Conservation (phyloP, 805 yeast species). For the Kazachstania bromeliacearum region DNA sequence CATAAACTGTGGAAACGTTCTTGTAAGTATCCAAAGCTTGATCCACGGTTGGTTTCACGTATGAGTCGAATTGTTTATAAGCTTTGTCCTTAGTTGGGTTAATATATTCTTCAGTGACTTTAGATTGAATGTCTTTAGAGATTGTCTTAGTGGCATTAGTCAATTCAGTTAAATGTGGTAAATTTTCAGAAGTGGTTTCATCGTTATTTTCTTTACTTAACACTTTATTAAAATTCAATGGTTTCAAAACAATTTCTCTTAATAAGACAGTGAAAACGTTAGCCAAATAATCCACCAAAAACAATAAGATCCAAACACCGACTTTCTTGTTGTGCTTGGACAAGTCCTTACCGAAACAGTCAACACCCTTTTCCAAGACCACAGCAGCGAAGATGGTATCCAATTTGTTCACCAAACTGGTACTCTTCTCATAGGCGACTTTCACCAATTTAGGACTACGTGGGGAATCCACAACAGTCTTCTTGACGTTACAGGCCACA, state of each 20-base stretch:
- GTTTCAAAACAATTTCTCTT: constrained; percentile 22
- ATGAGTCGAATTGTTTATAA: constrained; percentile 7
- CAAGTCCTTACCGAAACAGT: constrained; percentile 15
- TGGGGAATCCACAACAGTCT: not conserved
- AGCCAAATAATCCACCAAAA: constrained; percentile 25
- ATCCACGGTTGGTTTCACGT: constrained; percentile 3
- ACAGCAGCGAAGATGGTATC: constrained; percentile 22
- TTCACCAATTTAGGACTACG: constrained; percentile 3
- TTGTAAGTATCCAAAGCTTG: constrained; percentile 13
- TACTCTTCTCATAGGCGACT: not conserved
- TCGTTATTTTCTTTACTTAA: constrained; percentile 1
- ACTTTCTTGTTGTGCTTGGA: constrained; percentile 12
- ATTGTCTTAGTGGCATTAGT: constrained; percentile 22
- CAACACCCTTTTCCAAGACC: constrained; percentile 26
- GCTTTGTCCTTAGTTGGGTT: constrained; percentile 18
- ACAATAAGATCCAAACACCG: constrained; percentile 25
- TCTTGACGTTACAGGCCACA: not conserved
- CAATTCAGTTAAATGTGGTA: constrained; percentile 25
- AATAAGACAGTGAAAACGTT: constrained; percentile 24
- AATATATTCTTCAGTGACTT: constrained; percentile 14
- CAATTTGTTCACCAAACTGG: constrained; percentile 4
- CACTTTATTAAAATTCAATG: constrained; percentile 11
- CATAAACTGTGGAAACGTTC: constrained; percentile 23
- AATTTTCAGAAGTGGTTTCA: constrained; percentile 1
- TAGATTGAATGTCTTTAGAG: constrained; percentile 19